A percentile compares a stretch with the other conserved stretches of the same genome.
These are phyloP conservation scores for Linum trigynum DNA, from an alignment of 345 rosid genomes.

Conservation along the genomic window DNA sequence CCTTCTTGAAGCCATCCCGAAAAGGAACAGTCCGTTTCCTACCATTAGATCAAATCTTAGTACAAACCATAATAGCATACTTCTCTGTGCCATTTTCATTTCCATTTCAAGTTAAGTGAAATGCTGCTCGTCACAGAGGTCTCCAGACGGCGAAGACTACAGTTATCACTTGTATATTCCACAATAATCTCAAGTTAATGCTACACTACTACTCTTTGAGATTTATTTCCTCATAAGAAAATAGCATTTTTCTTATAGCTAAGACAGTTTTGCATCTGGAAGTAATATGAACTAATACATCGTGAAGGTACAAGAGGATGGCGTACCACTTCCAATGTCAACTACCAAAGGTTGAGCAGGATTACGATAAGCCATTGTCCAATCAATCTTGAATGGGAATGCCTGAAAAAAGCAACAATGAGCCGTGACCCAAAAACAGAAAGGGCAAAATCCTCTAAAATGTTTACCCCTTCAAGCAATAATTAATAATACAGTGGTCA, in stretches of 20 bases:
- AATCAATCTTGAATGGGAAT: conserved; percentile 43
- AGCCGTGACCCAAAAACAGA: conserved; percentile 6
- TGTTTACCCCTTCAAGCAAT: not conserved
- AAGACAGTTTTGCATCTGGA: not conserved
- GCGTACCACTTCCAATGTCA: conserved; percentile 65
- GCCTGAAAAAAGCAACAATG: conserved; percentile 40
- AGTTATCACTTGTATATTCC: not conserved
- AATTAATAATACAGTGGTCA: no score
- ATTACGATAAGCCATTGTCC: conserved; percentile 33
- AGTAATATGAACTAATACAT: not conserved
- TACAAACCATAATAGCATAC: not conserved
- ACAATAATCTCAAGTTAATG: not conserved
- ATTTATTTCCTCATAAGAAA: not conserved
- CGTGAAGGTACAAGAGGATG: not conserved
- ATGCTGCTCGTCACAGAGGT: conserved; percentile 1
- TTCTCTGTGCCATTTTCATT: not conserved
- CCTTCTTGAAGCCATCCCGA: conserved; percentile 49
- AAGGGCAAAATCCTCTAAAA: not conserved
- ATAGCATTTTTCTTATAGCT: not conserved
- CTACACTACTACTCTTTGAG: not conserved
- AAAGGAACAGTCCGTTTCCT: conserved; percentile 56
- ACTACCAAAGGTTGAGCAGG: conserved; percentile 48
- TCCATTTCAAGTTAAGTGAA: conserved; percentile 7
- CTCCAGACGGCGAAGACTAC: not conserved
- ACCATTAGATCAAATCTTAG: conserved; percentile 14